Percentiles rank a stretch among this genome's conserved stretches.
Evolutionary conservation across 1,139 yeast genomes (phyloP).

Genomic region (Petasospora fabianii): DNA sequence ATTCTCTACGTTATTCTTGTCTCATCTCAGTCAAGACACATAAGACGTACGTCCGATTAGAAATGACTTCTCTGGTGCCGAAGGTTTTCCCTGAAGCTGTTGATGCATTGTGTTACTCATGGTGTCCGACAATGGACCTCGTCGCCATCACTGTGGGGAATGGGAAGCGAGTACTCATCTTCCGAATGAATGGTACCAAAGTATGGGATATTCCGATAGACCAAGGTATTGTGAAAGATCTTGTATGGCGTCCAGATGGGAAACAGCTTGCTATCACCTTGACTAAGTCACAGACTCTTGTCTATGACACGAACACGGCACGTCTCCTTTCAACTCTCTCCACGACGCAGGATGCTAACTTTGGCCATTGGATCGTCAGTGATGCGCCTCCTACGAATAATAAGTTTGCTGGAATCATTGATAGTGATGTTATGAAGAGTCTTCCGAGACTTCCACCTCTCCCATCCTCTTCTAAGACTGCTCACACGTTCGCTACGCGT

Average conservation of each 20-base stretch:
- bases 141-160: conserved; percentile 42
- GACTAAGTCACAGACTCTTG: conserved; percentile 40
- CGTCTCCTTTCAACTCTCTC: conserved; percentile 30
- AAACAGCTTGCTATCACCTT: conserved; percentile 44
- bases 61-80: no score
- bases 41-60: no score
- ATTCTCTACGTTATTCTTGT: no score
- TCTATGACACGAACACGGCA: conserved; percentile 51
- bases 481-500: conserved; percentile 24
- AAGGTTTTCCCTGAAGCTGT: conserved; percentile 6
- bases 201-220: conserved; percentile 39
- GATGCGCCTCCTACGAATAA: conserved; percentile 1
- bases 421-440: conserved; percentile 28
- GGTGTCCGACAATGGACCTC: conserved; percentile 58
- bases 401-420: conserved; percentile 10
- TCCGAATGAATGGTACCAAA: conserved; percentile 52
- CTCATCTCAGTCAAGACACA: no score
- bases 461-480: conserved; percentile 20
- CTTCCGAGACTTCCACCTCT: conserved; percentile 37
- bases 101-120: conserved; percentile 23
- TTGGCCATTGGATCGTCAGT: conserved; percentile 14
- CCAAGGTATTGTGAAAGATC: conserved; percentile 34
- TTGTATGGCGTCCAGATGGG: conserved; percentile 38
- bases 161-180: conserved; percentile 45
- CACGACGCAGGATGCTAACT: conserved; percentile 4